A percentile compares a stretch with the other conserved stretches of the same genome.
Conservation (phyloP, 2,329 filamentous ascomycete genomes). For the Paecilomyces dactylethromorphus region DNA sequence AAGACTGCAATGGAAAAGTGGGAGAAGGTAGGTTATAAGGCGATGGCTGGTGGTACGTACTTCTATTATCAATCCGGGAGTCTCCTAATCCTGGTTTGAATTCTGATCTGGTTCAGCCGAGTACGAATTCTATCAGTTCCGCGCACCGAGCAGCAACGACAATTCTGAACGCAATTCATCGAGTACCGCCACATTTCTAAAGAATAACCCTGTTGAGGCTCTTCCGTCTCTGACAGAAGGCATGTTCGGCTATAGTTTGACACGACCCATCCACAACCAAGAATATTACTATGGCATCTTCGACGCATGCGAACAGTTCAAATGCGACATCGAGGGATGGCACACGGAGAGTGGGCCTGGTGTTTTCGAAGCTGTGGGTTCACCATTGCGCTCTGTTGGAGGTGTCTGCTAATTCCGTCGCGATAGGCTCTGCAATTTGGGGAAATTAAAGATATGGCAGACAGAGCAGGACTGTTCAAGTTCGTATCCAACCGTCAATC, state of each 20-base stretch:
- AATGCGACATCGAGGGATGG: constrained; percentile 84
- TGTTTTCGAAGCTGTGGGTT: constrained; percentile 78
- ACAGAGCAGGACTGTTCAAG: constrained; percentile 89
- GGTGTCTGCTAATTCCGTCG: constrained; percentile 11
- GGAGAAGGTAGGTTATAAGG: constrained; percentile 62
- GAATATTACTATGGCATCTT: constrained; percentile 89
- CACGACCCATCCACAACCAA: constrained; percentile 79
- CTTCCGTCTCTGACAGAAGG: constrained; percentile 79
- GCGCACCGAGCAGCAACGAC: constrained; percentile 50
- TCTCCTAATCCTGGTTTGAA: background rate
- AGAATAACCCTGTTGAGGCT: constrained; percentile 63
- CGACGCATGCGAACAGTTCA: constrained; percentile 69
- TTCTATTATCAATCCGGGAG: constrained; percentile 7
- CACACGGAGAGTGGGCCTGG: constrained; percentile 91
- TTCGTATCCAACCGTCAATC: constrained; percentile 26
- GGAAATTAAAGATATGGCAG: constrained; percentile 82
- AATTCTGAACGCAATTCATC: constrained; percentile 54
- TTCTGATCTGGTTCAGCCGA: constrained; percentile 56
- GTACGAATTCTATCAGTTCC: constrained; percentile 93
- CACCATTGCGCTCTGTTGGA: background rate
- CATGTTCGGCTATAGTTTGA: constrained; percentile 94
- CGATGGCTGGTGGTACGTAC: constrained; percentile 78
- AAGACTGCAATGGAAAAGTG: constrained; percentile 63
- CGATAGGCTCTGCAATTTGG: constrained; percentile 72
- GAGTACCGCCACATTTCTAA: constrained; percentile 67